Conservation (phyloP, 2,329 filamentous ascomycete genomes). For the Diaporthe velutina region DNA sequence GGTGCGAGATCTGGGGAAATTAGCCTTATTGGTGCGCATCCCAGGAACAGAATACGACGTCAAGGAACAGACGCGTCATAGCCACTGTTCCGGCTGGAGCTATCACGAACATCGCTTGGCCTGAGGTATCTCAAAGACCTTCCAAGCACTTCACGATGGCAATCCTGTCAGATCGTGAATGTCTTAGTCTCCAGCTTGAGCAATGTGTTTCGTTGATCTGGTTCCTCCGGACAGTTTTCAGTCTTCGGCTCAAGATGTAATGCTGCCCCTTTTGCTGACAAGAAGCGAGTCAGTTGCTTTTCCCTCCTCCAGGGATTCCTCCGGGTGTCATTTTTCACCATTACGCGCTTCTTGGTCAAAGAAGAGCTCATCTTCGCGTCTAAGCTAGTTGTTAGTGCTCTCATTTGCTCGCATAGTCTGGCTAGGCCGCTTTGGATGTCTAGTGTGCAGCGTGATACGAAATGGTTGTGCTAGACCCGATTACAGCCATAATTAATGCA, state of each 20-base stretch:
- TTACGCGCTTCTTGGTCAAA: background rate
- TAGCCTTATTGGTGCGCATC: constrained; percentile 28
- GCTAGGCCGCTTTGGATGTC: background rate
- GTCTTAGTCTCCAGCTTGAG: background rate
- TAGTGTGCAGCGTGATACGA: background rate
- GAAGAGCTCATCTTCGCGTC: background rate
- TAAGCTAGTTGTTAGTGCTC: background rate
- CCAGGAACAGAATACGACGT: constrained; percentile 18
- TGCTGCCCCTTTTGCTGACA: background rate
- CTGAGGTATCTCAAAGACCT: background rate
- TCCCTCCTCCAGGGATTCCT: background rate
- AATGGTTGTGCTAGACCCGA: background rate
- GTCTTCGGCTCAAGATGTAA: background rate
- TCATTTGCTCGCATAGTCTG: constrained; percentile 6
- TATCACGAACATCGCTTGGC: background rate
- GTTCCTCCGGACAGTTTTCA: background rate
- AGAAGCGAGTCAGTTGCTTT: constrained; percentile 2
- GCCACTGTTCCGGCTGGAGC: background rate
- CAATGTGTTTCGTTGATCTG: background rate
- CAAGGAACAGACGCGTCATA: constrained; percentile 9
- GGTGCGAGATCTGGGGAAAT: constrained; percentile 20
- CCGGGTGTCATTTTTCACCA: background rate
- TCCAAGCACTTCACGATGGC: background rate
- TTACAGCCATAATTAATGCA: background rate
- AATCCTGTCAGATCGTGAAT: background rate